These are phyloP conservation scores for Perkinsus chesapeaki DNA, from an alignment of 169 alveolate genomes.

Conservation along the genomic window DNA sequence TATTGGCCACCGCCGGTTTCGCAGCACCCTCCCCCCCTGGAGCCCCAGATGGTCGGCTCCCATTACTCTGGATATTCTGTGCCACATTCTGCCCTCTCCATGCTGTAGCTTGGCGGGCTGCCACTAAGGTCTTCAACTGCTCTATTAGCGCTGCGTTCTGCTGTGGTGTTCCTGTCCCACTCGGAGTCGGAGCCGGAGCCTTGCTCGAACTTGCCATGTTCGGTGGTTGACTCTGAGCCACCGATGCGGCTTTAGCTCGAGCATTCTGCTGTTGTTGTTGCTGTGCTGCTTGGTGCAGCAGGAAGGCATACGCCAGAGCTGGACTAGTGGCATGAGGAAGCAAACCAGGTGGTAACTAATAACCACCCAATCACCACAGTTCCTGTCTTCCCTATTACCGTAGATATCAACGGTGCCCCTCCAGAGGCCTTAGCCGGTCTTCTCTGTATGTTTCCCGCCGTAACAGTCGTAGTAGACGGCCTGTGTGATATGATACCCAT, in stretches of 20 bases:
- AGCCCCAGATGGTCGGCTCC: neutral
- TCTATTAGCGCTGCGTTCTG: neutral
- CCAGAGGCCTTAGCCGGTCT: too few relatives aligned
- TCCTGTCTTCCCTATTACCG: too few relatives aligned
- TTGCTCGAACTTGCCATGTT: too few relatives aligned
- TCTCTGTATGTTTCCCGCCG: too few relatives aligned
- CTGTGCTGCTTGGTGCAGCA: neutral
- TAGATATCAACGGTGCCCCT: too few relatives aligned
- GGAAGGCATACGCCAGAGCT: neutral
- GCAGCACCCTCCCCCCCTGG: too few relatives aligned
- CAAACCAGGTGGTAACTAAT: neutral
- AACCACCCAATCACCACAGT: neutral
- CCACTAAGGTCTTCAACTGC: neutral
- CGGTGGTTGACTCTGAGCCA: too few relatives aligned
- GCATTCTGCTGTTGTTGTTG: neutral
- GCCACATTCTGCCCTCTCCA: too few relatives aligned
- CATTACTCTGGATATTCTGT: neutral
- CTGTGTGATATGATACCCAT: too few relatives aligned
- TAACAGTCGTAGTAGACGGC: too few relatives aligned
- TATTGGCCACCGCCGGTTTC: too few relatives aligned
- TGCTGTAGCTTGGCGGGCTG: neutral
- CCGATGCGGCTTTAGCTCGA: neutral
- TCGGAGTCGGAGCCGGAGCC: neutral
- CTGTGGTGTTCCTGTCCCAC: neutral
- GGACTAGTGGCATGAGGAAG: neutral